A percentile compares a stretch with the other conserved stretches of the same genome.
Evolutionary conservation across 2,329 filamentous ascomycete genomes (phyloP).

Genomic region (Aotearoamyces nothofagi): DNA sequence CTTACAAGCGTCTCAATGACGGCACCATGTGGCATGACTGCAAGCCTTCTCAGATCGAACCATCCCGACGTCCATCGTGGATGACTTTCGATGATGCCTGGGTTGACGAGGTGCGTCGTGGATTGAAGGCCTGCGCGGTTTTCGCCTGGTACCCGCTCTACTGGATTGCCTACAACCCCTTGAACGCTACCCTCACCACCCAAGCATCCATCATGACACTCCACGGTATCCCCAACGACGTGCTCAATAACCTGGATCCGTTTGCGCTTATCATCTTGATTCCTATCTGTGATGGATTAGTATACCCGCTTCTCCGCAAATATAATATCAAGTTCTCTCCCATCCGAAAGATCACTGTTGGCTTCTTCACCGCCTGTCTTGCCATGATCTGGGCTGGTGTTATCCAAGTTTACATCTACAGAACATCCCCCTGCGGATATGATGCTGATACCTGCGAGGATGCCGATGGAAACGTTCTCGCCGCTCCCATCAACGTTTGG

Average conservation of each 20-base stretch:
- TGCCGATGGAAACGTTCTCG: constrained; percentile 13
- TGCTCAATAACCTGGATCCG: constrained; percentile 43
- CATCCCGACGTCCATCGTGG: constrained; percentile 27
- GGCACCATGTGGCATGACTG: constrained; percentile 41
- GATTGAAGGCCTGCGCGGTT: constrained; percentile 44
- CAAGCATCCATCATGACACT: constrained; percentile 39
- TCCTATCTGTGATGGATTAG: constrained; percentile 32
- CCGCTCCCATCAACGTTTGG: constrained; percentile 26
- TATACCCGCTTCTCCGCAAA: constrained; percentile 41
- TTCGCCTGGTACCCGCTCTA: constrained; percentile 55
- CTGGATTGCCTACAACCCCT: constrained; percentile 49
- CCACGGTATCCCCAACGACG: constrained; percentile 40
- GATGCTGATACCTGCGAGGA: constrained; percentile 27
- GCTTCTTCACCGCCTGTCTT: constrained; percentile 32
- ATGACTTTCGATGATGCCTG: constrained; percentile 71
- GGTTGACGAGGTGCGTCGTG: constrained; percentile 50
- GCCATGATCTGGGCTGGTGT: constrained; percentile 22
- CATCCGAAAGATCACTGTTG: constrained; percentile 36
- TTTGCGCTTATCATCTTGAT: constrained; percentile 41
- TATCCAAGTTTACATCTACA: constrained; percentile 10
- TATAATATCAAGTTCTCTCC: constrained; percentile 40
- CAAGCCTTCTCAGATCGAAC: constrained; percentile 51
- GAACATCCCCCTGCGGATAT: constrained; percentile 30
- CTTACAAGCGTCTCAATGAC: constrained; percentile 36
- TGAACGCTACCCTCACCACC: constrained; percentile 50